Percentiles rank a stretch among this genome's conserved stretches.
Evolutionary conservation across 2,329 filamentous ascomycete species (phyloP).

Genomic region (Neofusicoccum parvum): DNA sequence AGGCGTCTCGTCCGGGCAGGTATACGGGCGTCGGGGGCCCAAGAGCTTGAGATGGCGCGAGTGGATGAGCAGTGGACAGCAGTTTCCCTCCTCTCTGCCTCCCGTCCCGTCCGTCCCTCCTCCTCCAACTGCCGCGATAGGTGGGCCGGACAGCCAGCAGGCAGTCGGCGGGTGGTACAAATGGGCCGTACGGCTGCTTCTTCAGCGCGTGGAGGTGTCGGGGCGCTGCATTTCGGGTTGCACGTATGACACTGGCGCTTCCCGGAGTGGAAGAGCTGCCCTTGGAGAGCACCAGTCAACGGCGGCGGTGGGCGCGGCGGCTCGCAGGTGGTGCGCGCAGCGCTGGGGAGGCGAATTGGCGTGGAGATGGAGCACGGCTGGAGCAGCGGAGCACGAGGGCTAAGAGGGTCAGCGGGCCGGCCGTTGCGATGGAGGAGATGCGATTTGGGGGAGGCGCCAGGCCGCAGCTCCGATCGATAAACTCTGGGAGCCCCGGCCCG

Average conservation of each 20-base stretch:
- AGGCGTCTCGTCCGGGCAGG: background rate
- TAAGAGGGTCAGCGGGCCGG: background rate
- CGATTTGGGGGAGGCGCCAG: background rate
- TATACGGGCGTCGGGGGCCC: background rate
- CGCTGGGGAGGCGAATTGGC: background rate
- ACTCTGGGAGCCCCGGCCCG: slow-evolving; percentile 1
- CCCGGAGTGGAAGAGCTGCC: slow-evolving; percentile 1
- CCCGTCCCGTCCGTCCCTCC: background rate
- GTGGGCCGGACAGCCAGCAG: background rate
- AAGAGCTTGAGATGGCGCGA: background rate
- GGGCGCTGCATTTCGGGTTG: slow-evolving; percentile 18
- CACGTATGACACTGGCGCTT: slow-evolving; percentile 19
- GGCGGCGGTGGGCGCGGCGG: background rate
- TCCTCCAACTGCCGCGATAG: background rate
- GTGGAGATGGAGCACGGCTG: background rate
- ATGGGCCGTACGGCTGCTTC: slow-evolving; percentile 11
- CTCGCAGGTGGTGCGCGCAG: background rate
- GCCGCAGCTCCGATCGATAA: slow-evolving; percentile 14
- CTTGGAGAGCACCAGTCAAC: background rate
- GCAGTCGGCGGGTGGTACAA: slow-evolving; percentile 1
- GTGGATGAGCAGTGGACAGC: background rate
- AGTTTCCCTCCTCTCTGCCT: background rate
- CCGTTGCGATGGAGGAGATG: slow-evolving; percentile 2
- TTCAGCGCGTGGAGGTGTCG: slow-evolving; percentile 17
- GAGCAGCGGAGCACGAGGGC: background rate